These are phyloP conservation scores for Metschnikowia gruessii DNA, from an alignment of 805 yeast genomes.

Conservation along the genomic window DNA sequence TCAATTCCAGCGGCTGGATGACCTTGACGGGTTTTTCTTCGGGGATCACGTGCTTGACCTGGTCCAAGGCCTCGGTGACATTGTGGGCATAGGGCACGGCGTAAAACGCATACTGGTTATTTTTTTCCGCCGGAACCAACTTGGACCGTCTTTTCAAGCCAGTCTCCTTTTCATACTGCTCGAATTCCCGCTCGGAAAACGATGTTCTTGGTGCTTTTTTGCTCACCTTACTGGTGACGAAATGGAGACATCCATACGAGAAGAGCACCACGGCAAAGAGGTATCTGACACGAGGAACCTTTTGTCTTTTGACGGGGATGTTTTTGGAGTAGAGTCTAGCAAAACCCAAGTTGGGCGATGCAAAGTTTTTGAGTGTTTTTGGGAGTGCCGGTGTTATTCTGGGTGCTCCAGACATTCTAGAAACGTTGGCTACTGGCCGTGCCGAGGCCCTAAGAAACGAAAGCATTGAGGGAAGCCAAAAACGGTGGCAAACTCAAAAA, in stretches of 20 bases:
- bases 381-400: too few relatives aligned
- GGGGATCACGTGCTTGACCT: conserved; percentile 16
- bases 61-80: conserved; percentile 22
- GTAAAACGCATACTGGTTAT: conserved; percentile 42
- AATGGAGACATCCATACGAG: conserved; percentile 32
- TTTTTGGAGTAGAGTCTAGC: conserved; percentile 9
- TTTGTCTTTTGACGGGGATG: conserved; percentile 8
- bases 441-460: not conserved
- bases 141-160: conserved; percentile 51
- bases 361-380: too few relatives aligned
- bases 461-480: not conserved
- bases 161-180: conserved; percentile 45
- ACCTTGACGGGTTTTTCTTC: conserved; percentile 30
- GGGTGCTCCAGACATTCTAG: too few relatives aligned
- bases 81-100: conserved; percentile 34
- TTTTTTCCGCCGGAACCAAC: conserved; percentile 36
- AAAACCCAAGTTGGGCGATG: not conserved
- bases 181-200: conserved; percentile 49
- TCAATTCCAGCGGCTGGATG: conserved; percentile 50
- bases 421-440: not conserved
- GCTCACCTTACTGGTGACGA: conserved; percentile 30
- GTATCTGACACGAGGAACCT: conserved; percentile 34
- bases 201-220: conserved; percentile 36
- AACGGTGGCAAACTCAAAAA: too few relatives aligned
- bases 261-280: conserved; percentile 34